Base-by-base conservation (phyloP, 805 yeast species). In the Ascoidea tarda region DNA sequence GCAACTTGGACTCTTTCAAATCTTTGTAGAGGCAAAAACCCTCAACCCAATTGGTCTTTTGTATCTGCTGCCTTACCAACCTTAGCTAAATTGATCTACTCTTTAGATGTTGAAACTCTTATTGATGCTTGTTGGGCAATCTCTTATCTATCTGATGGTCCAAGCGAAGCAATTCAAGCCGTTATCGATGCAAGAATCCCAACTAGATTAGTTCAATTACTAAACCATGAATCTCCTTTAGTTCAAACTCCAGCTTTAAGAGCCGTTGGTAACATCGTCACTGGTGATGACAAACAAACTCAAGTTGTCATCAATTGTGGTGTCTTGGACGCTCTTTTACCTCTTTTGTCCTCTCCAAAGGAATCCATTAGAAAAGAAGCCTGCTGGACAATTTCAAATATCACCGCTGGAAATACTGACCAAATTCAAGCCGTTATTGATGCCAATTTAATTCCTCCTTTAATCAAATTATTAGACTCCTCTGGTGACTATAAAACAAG, bases 81-180 rank as follows among this genome's bases (percentile, higher is more conserved):
- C 14, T 76, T 93, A 65, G 87, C 97, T 50, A 87, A 88, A 70
- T 76, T 93, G 59, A 86, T 93, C 59, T 93, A 84, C 66, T 86
- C 96, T 10, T 78, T 84, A 57, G 99, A 93, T 66, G 82, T 84
- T 47, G 99, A 93, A 71, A 90, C 96, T 38, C 74, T 93, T 63
- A 87, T 89, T 58, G 99, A 93, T 68, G 96, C 99, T 46, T 88
- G 97, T 71, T 93, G 99, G 99, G 97, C 98, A 12, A 89, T 93
- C 52, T 87, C 96, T 1, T 93, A 93, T 67, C 70, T 93, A 54
- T 82, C 93, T 51, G 99, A 93, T 68, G 99, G 99, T 38, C 80
- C 95, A 38, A 74, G 86, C 58, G 90, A 86, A 62, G 90, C 96
- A 46, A 93, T 93, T 62, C 96, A 91, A 73, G 96, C 96, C 6